Base-by-base conservation (phyloP, 2,329 filamentous ascomycete genomes). In the Epichloe typhina region DNA sequence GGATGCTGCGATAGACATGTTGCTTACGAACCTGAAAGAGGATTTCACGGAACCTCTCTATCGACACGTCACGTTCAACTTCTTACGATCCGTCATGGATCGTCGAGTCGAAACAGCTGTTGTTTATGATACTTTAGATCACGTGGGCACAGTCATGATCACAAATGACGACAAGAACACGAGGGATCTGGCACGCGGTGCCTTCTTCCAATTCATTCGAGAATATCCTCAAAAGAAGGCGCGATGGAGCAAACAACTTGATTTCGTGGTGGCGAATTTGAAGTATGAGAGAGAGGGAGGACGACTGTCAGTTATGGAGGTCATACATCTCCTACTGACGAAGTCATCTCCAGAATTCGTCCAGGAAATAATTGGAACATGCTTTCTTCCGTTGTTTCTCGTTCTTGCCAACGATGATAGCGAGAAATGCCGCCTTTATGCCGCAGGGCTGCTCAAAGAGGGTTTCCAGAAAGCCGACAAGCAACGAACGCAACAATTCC, bases 151-250 rank as follows among this genome's bases (percentile, higher is more conserved):
- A 3, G 85, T 96, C 64, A 97, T 97, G 90, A 86, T 98, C 51
- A 95, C 86, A 43, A 97, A 97, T 62, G 88, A 95, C 55, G 90
- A 94, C 58, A 85, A 86, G 58, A 83, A 86, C 56, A 91, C 91
- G 2, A 80, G 93, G 49, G 88, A 96, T 64, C 74, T 95, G 38
- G 90, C 91, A 13, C 79, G 93, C 51, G 88, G 88, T 19, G 85
- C 88, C 13, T 98, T 94, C 67, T 85, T 95, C 66, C 88, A 96
- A 58, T 98, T 98, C 69, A 72, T 98, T 51, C 81, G 90, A 57
- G 89, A 96, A 50, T 98, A 96, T 62, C 91, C 93, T 0, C 93
- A 97, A 64, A 88, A 86, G 60, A 90, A 89, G 66, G 86, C 82
- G 55, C 79, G 93, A 13, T 94, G 93, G 83, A 77, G 80, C 39